phyloP scores from a whole-genome alignment of 495 filamentous ascomycete species.

The Aspergillus saccharolyticus region DNA sequence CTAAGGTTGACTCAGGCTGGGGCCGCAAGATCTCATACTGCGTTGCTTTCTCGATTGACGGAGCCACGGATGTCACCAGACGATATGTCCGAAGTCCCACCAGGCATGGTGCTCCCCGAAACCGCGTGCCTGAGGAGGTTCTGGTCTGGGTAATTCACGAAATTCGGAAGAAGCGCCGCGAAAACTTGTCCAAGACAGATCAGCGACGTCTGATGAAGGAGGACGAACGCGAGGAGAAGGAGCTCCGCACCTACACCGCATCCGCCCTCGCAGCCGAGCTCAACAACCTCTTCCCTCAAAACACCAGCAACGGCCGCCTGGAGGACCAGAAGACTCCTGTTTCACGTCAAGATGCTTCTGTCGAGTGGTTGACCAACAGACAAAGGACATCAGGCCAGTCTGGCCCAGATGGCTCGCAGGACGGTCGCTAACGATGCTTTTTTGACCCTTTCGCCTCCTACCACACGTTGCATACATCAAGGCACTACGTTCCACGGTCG shows the following conservation, averaged over 20 bases:
- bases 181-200: slow-evolving; percentile 73
- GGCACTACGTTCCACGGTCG: background rate
- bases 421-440: slow-evolving; percentile 27
- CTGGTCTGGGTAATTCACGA: slow-evolving; percentile 84
- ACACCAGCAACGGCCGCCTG: slow-evolving; percentile 21
- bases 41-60: slow-evolving; percentile 93
- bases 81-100: slow-evolving; percentile 85
- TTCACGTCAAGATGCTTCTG: slow-evolving; percentile 54
- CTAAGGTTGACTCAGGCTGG: slow-evolving; percentile 54
- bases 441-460: background rate
- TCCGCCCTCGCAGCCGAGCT: slow-evolving; percentile 62
- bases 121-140: slow-evolving; percentile 77
- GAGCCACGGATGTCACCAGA: slow-evolving; percentile 90
- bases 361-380: slow-evolving; percentile 59
- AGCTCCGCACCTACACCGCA: slow-evolving; percentile 72
- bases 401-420: slow-evolving; percentile 34
- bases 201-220: slow-evolving; percentile 80
- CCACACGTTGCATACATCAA: background rate
- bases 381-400: slow-evolving; percentile 48
- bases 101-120: slow-evolving; percentile 67
- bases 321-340: slow-evolving; percentile 41
- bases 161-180: slow-evolving; percentile 74
- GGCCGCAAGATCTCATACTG: slow-evolving; percentile 92
- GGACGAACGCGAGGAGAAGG: slow-evolving; percentile 78
- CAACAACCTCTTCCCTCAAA: slow-evolving; percentile 47